These are phyloP conservation scores for Lindgomyces ingoldianus DNA, from an alignment of 495 filamentous ascomycete genomes.

Conservation along the genomic window DNA sequence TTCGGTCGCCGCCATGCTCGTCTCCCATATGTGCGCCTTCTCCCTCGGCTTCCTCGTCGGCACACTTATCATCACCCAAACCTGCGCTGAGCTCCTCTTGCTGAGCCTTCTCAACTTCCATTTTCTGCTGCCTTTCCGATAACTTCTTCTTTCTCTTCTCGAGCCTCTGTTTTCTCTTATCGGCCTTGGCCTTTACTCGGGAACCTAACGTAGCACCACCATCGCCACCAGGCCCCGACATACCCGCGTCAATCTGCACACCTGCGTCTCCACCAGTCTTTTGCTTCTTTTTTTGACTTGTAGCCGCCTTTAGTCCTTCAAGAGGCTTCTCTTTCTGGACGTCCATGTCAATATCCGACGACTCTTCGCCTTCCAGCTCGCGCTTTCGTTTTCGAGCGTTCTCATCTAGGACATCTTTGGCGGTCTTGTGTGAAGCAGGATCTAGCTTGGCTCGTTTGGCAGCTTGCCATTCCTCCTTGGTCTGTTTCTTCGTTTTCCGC, in stretches of 20 bases:
- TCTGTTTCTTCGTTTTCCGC: constrained; percentile 50
- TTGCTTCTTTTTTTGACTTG: constrained; percentile 48
- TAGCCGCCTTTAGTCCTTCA: constrained; percentile 40
- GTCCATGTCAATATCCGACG: constrained; percentile 34
- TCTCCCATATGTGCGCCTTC: constrained; percentile 2
- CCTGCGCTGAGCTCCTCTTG: constrained; percentile 12
- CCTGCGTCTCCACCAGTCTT: constrained; percentile 44
- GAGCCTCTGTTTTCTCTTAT: constrained; percentile 46
- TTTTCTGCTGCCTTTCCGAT: constrained; percentile 48
- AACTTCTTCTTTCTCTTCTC: constrained; percentile 51
- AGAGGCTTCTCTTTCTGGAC: constrained; percentile 33
- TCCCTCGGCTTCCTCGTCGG: constrained; percentile 12
- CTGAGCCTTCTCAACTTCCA: constrained; percentile 26
- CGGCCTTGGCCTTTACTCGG: constrained; percentile 41
- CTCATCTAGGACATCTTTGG: constrained; percentile 68
- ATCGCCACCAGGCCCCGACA: constrained; percentile 29
- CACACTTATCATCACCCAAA: neutral
- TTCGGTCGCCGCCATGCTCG: constrained; percentile 15
- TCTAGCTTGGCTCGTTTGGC: constrained; percentile 72
- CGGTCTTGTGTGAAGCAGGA: constrained; percentile 56
- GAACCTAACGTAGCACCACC: constrained; percentile 43
- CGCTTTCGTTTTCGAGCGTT: constrained; percentile 46
- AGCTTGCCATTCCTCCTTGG: constrained; percentile 40
- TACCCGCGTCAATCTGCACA: constrained; percentile 44
- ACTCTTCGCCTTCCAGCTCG: constrained; percentile 42